A percentile compares a stretch with the other conserved stretches of the same genome.
Evolutionary conservation across 257 asterid genomes (phyloP).

Genomic region (Lycium barbarum): DNA sequence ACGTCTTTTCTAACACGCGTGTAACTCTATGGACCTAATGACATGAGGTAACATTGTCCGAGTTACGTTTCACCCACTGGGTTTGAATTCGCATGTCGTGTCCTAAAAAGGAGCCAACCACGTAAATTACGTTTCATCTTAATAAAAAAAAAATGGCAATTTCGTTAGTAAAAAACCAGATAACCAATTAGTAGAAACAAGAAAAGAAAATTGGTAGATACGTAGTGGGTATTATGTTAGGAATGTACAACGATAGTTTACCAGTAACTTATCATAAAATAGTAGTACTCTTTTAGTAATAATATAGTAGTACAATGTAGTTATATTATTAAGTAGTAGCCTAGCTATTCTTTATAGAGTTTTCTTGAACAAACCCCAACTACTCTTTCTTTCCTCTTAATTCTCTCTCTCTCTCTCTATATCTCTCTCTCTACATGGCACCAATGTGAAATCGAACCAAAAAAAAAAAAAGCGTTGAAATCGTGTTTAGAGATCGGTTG

Average conservation of each 20-base stretch:
- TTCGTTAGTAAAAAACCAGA: neutral
- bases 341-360: neutral
- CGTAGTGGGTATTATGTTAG: constrained; percentile 27
- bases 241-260: constrained; percentile 33
- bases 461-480: constrained; percentile 46
- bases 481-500: constrained; percentile 53
- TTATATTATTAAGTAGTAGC: constrained; percentile 3
- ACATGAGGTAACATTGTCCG: neutral
- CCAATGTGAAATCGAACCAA: constrained; percentile 25
- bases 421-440: constrained; percentile 25
- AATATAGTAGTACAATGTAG: constrained; percentile 17
- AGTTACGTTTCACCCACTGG: constrained; percentile 26
- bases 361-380: constrained; percentile 47
- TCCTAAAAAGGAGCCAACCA: neutral
- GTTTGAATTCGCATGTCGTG: constrained; percentile 23
- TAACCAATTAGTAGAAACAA: neutral
- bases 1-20: neutral
- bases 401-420: neutral
- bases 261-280: constrained; percentile 10
- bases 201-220: constrained; percentile 12
- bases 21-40: constrained; percentile 19
- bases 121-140: constrained; percentile 16
- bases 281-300: neutral
- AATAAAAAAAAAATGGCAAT: constrained; percentile 13
- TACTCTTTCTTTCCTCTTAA: constrained; percentile 34